Conservation (phyloP, 306 rosid genomes). For the Corylus heterophylla region DNA sequence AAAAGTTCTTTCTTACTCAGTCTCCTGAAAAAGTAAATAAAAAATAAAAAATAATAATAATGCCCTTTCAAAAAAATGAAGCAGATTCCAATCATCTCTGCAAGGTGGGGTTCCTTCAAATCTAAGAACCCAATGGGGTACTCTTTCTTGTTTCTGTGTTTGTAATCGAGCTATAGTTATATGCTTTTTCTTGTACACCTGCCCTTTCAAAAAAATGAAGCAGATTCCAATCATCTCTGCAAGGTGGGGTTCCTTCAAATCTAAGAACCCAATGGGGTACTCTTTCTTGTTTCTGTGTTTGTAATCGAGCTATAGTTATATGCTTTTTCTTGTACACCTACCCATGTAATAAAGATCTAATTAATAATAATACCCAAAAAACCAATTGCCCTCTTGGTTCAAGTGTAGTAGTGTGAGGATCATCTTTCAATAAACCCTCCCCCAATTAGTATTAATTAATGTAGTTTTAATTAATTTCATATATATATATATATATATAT, state of each 20-base stretch:
- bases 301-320: conserved; percentile 4
- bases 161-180: background rate
- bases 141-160: conserved; percentile 28
- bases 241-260: conserved; percentile 46
- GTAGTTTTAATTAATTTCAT: no score
- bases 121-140: conserved; percentile 46
- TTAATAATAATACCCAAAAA: background rate
- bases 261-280: conserved; percentile 44
- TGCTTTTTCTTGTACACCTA: background rate
- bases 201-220: conserved; percentile 7
- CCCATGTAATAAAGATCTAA: background rate
- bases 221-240: conserved; percentile 37
- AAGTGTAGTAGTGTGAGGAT: background rate
- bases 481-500: background rate
- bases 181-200: no score
- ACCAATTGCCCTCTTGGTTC: background rate
- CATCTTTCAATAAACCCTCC: background rate
- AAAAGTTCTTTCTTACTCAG: conserved; percentile 27
- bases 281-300: conserved; percentile 24
- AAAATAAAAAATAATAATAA: background rate
- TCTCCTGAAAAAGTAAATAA: conserved; percentile 1
- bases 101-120: conserved; percentile 44
- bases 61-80: conserved; percentile 7
- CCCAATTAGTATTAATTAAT: background rate
- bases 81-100: conserved; percentile 38